A percentile compares a stretch with the other conserved stretches of the same genome.
Evolutionary conservation across 495 filamentous ascomycete species (phyloP).

Genomic region (Stereocaulon alpinum): DNA sequence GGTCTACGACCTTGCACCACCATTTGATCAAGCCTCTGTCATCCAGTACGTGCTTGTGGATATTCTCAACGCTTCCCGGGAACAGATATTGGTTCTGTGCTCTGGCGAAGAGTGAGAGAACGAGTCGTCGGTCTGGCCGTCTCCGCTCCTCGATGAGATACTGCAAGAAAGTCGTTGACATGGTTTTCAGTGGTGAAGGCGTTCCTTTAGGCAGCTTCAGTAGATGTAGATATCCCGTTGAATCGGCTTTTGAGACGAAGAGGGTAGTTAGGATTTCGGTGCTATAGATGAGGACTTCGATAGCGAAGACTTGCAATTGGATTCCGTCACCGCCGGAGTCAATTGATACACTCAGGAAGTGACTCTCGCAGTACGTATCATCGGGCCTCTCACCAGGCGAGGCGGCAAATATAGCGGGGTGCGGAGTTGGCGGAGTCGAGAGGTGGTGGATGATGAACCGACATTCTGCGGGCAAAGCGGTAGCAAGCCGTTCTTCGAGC

Average conservation of each 20-base stretch:
- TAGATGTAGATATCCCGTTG: slow-evolving; percentile 72
- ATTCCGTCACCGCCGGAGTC: slow-evolving; percentile 27
- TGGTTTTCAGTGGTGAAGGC: slow-evolving; percentile 60
- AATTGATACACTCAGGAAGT: slow-evolving; percentile 72
- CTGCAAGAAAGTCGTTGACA: slow-evolving; percentile 64
- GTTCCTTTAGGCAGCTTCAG: slow-evolving; percentile 48
- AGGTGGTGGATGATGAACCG: slow-evolving; percentile 73
- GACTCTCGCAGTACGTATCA: slow-evolving; percentile 74
- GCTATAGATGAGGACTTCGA: slow-evolving; percentile 55
- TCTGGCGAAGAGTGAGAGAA: slow-evolving; percentile 86
- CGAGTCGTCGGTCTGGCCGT: slow-evolving; percentile 56
- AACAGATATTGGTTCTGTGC: slow-evolving; percentile 93
- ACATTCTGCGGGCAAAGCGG: slow-evolving; percentile 57
- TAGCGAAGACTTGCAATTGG: slow-evolving; percentile 51
- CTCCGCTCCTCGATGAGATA: slow-evolving; percentile 59
- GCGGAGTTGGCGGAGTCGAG: slow-evolving; percentile 69
- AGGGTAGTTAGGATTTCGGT: slow-evolving; percentile 72
- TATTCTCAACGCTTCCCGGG: slow-evolving; percentile 77
- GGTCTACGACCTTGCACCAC: slow-evolving; percentile 87
- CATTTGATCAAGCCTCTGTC: slow-evolving; percentile 82
- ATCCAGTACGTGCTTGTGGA: slow-evolving; percentile 83
- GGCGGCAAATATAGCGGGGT: slow-evolving; percentile 65
- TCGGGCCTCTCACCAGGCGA: slow-evolving; percentile 58
- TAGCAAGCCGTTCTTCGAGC: slow-evolving; percentile 39
- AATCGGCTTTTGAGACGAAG: slow-evolving; percentile 96